phyloP scores from a whole-genome alignment of 768 basidiomycete genomes.

The Xanthoconium purpureum region DNA sequence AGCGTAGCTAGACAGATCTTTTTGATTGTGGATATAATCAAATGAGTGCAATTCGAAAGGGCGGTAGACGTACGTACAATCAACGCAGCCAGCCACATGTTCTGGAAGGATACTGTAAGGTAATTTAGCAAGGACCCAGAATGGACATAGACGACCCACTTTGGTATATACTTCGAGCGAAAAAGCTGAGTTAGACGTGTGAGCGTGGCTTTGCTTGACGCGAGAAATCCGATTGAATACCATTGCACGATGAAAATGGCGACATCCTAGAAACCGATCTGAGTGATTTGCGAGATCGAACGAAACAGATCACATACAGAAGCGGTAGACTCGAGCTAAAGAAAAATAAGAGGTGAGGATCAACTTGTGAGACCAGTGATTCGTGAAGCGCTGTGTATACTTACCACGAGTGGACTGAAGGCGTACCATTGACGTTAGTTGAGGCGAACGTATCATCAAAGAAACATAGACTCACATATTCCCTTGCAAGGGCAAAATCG shows the following conservation, averaged over 20 bases:
- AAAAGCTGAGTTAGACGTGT: slow-evolving; percentile 8
- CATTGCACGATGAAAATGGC: slow-evolving; percentile 15
- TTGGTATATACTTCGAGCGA: slow-evolving; percentile 11
- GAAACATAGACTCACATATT: slow-evolving; percentile 1
- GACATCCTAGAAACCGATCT: background rate
- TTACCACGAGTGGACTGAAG: slow-evolving; percentile 14
- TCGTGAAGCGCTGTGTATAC: background rate
- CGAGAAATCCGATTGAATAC: background rate
- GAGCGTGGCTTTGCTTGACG: background rate
- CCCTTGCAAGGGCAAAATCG: background rate
- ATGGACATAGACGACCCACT: background rate
- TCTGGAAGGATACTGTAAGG: slow-evolving; percentile 5
- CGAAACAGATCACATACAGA: slow-evolving; percentile 5
- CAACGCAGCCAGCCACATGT: slow-evolving; percentile 6
- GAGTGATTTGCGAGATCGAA: background rate
- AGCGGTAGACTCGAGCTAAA: slow-evolving; percentile 13
- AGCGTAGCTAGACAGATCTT: slow-evolving; percentile 1
- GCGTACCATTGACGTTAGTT: background rate
- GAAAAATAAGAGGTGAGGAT: background rate
- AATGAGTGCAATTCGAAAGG: background rate
- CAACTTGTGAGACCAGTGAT: background rate
- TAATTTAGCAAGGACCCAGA: background rate
- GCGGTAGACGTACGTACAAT: slow-evolving; percentile 1
- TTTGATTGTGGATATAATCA: background rate
- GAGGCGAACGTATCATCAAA: background rate